These are phyloP conservation scores for Talaromyces piceae DNA, from an alignment of 2,329 filamentous ascomycete genomes.

Conservation along the genomic window DNA sequence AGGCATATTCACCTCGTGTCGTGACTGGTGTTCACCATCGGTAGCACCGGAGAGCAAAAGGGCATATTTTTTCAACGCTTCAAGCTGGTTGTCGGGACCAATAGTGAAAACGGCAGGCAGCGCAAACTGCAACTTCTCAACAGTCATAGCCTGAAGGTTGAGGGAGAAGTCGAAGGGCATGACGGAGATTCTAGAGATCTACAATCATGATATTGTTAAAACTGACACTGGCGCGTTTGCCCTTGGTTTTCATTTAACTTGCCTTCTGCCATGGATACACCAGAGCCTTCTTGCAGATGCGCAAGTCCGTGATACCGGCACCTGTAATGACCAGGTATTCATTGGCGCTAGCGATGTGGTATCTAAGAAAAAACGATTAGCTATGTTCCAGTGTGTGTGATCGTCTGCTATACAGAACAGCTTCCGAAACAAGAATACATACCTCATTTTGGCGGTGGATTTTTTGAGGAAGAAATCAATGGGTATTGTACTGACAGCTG, in stretches of 20 bases:
- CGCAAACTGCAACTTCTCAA: conserved; percentile 76
- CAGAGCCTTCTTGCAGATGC: conserved; percentile 71
- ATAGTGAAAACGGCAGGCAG: conserved; percentile 81
- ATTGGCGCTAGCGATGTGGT: conserved; percentile 65
- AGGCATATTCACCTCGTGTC: conserved; percentile 29
- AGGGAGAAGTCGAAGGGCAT: conserved; percentile 67
- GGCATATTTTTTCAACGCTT: conserved; percentile 72
- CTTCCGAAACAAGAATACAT: not conserved
- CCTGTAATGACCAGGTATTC: conserved; percentile 85
- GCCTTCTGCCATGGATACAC: conserved; percentile 62
- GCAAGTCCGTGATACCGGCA: conserved; percentile 64
- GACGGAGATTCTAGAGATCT: conserved; percentile 33
- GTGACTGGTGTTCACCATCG: conserved; percentile 34
- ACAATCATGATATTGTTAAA: not conserved
- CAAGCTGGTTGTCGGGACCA: conserved; percentile 64
- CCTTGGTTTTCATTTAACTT: conserved; percentile 4
- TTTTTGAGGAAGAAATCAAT: not conserved
- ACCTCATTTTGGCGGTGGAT: not conserved
- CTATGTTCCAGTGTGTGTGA: not conserved
- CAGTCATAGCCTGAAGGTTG: conserved; percentile 79
- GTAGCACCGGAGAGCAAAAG: conserved; percentile 64
- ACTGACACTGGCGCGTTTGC: not conserved
- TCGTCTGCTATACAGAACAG: not conserved
- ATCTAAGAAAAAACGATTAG: conserved; percentile 34
- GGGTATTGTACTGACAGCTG: not conserved